These are phyloP conservation scores for Colletotrichum coccodes DNA, from an alignment of 2,329 filamentous ascomycete species.

Conservation along the genomic window DNA sequence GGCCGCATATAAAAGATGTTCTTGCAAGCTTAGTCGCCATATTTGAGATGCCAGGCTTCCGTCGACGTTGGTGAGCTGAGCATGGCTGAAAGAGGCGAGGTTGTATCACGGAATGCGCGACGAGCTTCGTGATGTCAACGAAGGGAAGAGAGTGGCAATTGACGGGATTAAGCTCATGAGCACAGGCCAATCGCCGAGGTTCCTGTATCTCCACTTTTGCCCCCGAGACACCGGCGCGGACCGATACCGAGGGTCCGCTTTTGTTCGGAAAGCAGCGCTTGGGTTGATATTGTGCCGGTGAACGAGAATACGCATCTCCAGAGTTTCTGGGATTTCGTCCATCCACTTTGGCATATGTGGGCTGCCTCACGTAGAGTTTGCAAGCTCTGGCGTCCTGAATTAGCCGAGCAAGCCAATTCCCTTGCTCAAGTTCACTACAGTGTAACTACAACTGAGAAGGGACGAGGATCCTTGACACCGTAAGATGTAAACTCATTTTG, in stretches of 20 bases:
- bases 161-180: conserved; percentile 31
- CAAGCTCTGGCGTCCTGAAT: no score
- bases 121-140: conserved; percentile 28
- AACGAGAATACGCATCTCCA: not conserved
- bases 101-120: not conserved
- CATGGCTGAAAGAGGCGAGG: not conserved
- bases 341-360: no score
- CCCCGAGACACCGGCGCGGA: not conserved
- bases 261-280: not conserved
- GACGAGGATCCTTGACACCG: no score
- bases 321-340: no score
- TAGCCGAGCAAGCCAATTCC: no score
- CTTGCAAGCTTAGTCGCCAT: conserved; percentile 24
- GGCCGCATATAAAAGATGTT: not conserved
- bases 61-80: not conserved
- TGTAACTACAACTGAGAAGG: no score
- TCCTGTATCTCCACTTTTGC: not conserved
- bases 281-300: not conserved
- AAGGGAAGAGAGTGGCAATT: conserved; percentile 25
- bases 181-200: conserved; percentile 11
- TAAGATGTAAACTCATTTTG: no score
- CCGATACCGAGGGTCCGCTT: not conserved
- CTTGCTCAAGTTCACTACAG: no score
- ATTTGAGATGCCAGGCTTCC: not conserved
- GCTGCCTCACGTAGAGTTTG: not conserved